Conservation (phyloP, 345 rosid genomes). For the Brassica napus region DNA sequence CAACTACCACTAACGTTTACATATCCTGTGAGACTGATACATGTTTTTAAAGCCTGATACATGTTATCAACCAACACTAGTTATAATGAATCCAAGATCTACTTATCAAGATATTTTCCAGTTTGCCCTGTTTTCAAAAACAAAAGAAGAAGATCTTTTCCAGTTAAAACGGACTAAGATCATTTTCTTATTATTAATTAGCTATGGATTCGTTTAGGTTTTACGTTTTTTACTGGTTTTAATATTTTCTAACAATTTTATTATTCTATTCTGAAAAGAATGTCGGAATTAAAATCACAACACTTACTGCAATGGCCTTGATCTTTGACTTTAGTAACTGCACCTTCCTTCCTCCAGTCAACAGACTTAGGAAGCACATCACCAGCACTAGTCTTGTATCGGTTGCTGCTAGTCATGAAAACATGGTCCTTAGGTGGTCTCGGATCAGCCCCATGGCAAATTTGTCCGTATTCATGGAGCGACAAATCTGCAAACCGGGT, state of each 20-base stretch:
- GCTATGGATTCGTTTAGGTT: background rate
- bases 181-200: background rate
- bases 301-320: constrained; percentile 77
- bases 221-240: background rate
- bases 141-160: background rate
- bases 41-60: background rate
- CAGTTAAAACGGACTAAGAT: background rate
- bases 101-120: background rate
- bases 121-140: background rate
- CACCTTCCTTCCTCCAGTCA: constrained; percentile 87
- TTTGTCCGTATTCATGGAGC: constrained; percentile 50
- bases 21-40: background rate
- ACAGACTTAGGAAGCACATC: constrained; percentile 58
- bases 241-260: background rate
- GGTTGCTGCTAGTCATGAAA: constrained; percentile 29
- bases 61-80: background rate
- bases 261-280: background rate
- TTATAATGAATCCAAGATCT: background rate
- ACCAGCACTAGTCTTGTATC: constrained; percentile 42
- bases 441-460: constrained; percentile 49
- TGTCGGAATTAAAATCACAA: background rate
- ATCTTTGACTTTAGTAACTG: constrained; percentile 71
- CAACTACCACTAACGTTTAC: background rate
- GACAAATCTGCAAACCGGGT: constrained; percentile 67
- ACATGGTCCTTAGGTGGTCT: constrained; percentile 28